A percentile compares a stretch with the other conserved stretches of the same genome.
phyloP scores from a whole-genome alignment of 139 green algal genomes.

The Closterium sp. region DNA sequence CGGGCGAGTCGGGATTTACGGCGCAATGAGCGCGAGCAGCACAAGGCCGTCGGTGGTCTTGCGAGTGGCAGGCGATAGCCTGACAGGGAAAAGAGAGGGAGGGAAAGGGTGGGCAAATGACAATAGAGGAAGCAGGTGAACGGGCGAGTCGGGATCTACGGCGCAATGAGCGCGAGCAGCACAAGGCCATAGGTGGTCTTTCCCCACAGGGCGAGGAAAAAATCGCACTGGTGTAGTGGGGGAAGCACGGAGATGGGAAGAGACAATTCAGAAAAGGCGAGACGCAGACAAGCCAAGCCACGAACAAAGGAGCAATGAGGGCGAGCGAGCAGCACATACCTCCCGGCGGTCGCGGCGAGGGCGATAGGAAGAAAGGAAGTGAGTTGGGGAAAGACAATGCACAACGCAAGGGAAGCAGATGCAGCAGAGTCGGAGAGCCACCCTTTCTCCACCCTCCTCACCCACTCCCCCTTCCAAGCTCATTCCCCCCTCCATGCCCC shows the following conservation, averaged over 20 bases:
- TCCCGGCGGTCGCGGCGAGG: constrained; percentile 60
- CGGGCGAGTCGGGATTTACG: constrained; percentile 78
- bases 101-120: not conserved
- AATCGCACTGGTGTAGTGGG: too few species aligned
- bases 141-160: constrained; percentile 65
- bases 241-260: not conserved
- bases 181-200: constrained; percentile 81
- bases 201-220: constrained; percentile 44
- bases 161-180: constrained; percentile 86
- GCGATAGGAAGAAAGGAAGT: constrained; percentile 73
- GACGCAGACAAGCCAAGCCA: too few species aligned
- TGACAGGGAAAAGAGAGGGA: not conserved
- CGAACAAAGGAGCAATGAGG: constrained; percentile 84
- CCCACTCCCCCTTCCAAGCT: too few species aligned
- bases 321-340: constrained; percentile 51
- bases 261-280: not conserved
- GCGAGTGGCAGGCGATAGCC: constrained; percentile 71
- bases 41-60: constrained; percentile 80
- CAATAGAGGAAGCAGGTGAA: too few species aligned
- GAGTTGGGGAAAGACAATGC: too few species aligned
- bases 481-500: too few species aligned
- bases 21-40: constrained; percentile 86
- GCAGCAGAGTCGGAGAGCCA: too few species aligned
- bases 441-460: too few species aligned
- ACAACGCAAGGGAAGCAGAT: too few species aligned